Base-by-base conservation (phyloP, 768 basidiomycete genomes). In the Floccularia luteovirens region DNA sequence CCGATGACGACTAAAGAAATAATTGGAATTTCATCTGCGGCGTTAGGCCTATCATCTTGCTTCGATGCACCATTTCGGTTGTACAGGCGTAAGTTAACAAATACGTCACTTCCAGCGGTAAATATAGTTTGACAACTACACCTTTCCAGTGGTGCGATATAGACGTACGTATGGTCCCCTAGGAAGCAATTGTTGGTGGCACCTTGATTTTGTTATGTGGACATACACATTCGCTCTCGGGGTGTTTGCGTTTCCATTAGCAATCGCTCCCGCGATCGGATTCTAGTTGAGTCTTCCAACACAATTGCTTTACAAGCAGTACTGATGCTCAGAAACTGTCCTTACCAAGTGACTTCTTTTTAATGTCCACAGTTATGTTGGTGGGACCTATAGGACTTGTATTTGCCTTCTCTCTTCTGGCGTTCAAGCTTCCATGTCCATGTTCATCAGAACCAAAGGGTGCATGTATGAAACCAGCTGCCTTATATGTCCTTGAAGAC, bases 121-220 rank as follows among this genome's bases (percentile, higher is more conserved):
- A 17, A 13, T 37, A 6, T 11, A 12, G 7, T 10, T 17, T 17
- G 10, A 8, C 33, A 12, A 4, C 21, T 24, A 17, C 23, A 8
- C 12, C 24, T 30, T 24, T 38, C 2, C 31, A 58, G 57, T 59
- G 2, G 43, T 53, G 32, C 48, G 44, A 27, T 43, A 50, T 39
- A 36, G 54, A 34, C 33, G 36, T 11, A 40, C 34, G 24, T 57
- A 50, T 37, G 57, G 59, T 31, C 59, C 59, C 14, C 37, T 58
- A 4, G 56, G 56, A 7, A 47, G 45, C 25, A 55, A 57, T 38
- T 37, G 36, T 8, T 59, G 56, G 57, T 57, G 59, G 55, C 50
- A 59, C 34, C 48, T 58, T 10, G 59, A 60, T 34, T 59, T 60
- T 41, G 55, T 57, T 1, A 60, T 60, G 57, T 60, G 59, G 59